phyloP scores from a whole-genome alignment of 2,329 filamentous ascomycete genomes.

The Cladosporium sp. region DNA sequence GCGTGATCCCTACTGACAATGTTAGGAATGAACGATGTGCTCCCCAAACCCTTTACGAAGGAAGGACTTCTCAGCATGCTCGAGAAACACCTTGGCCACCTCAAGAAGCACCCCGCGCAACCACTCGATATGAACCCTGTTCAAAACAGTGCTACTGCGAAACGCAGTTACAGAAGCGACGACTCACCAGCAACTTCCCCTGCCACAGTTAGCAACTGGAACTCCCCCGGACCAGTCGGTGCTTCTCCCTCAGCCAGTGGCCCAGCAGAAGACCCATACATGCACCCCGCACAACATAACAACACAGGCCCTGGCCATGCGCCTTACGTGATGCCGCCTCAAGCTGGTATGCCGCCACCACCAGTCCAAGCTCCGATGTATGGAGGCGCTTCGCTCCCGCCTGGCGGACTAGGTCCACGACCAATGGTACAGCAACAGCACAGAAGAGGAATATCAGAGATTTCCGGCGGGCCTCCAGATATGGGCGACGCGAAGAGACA shows the following conservation, averaged over 20 bases:
- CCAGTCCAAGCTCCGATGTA: constrained; percentile 35
- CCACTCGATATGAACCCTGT: constrained; percentile 45
- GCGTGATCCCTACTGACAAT: constrained; percentile 1
- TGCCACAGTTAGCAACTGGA: constrained; percentile 63
- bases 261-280: constrained; percentile 48
- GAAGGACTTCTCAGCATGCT: constrained; percentile 77
- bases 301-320: constrained; percentile 38
- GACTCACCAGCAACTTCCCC: constrained; percentile 65
- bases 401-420: constrained; percentile 42
- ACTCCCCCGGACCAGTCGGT: constrained; percentile 61
- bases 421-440: constrained; percentile 45
- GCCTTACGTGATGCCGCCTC: constrained; percentile 39
- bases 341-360: constrained; percentile 13
- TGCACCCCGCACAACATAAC: constrained; percentile 45
- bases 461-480: constrained; percentile 56
- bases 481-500: constrained; percentile 60
- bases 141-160: constrained; percentile 53
- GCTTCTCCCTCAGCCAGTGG: constrained; percentile 57
- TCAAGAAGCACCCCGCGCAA: constrained; percentile 61
- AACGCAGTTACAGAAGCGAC: constrained; percentile 63
- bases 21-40: constrained; percentile 92
- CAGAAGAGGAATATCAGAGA: constrained; percentile 63
- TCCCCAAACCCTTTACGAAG: constrained; percentile 95
- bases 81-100: constrained; percentile 82
- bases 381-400: constrained; percentile 37